Evolutionary conservation across 2,329 filamentous ascomycete genomes (phyloP), one percentile per base, ranked within the genome.

Genomic region (Davidsoniella australis): DNA sequence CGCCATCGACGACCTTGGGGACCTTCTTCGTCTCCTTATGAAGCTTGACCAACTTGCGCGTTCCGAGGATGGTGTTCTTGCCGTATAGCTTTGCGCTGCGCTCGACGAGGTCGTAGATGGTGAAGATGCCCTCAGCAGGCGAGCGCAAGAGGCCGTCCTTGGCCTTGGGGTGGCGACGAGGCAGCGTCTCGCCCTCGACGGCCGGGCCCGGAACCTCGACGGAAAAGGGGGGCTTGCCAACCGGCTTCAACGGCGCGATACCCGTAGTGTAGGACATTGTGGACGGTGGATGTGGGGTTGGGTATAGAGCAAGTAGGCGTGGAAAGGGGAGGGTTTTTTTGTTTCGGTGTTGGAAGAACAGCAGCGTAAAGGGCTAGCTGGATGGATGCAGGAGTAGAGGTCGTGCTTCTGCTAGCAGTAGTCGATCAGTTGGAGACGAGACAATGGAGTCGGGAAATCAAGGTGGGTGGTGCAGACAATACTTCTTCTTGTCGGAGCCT

Each of bases 1-100:
- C 74, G 57, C 87, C 87, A 59, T 93, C 84, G 51, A 94, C 69
- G 46, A 85, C 72, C 74, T 93, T 94, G 72, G 87, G 82, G 57
- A 94, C 69, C 73, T 86, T 91, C 70, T 89, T 94, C 57, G 75
- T 80, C 70, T 94, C 87, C 58, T 76, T 76, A 65, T 94, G 86
- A 43, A 80, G 77, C 64, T 80, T 72, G 64, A 94, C 64, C 51
- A 94, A 72, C 62, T 75, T 80, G 55, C 87, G 79, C 58, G 72
- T 73, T 57, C 83, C 87, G 54, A 85, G 69, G 53, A 78, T 79
- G 52, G 74, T 71, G 59, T 78, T 72, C 59, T 78, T 73, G 53
- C 73, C 72, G 59, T 76, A 80, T 53, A 73, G 64, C 49, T 69
- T 69, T 41, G 82, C 80, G 57, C 80, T 79, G 57, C 78, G 74